Percentiles rank a stretch among this genome's conserved stretches.
These are phyloP conservation scores for Aspergillus fijiensis DNA, from an alignment of 2,329 filamentous ascomycete genomes.

Conservation along the genomic window DNA sequence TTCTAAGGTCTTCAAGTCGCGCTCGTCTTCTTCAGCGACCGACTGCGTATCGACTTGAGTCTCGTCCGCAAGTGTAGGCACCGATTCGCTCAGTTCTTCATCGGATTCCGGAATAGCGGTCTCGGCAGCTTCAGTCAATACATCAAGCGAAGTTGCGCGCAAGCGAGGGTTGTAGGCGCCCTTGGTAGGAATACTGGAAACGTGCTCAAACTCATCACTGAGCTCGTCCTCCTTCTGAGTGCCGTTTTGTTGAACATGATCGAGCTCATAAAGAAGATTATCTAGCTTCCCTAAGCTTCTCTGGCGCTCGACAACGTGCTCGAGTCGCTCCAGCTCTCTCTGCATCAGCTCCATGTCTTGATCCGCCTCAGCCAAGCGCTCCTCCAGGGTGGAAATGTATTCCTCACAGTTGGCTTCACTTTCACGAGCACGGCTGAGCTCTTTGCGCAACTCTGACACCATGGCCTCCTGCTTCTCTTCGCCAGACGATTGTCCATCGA, in stretches of 20 bases:
- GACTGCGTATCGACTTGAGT: conserved; percentile 19
- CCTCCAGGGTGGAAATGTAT: conserved; percentile 95
- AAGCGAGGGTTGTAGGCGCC: conserved; percentile 28
- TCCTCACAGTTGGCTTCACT: conserved; percentile 90
- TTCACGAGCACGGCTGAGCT: conserved; percentile 81
- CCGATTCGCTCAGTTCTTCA: conserved; percentile 39
- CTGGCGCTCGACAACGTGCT: conserved; percentile 93
- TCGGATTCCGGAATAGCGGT: conserved; percentile 49
- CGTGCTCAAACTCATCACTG: conserved; percentile 17
- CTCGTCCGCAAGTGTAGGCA: conserved; percentile 30
- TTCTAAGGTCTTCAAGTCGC: conserved; percentile 39
- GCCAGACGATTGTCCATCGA: conserved; percentile 85
- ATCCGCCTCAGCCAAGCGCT: conserved; percentile 90
- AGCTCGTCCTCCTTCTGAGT: conserved; percentile 26
- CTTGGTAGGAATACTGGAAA: conserved; percentile 16
- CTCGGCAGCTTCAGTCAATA: conserved; percentile 46
- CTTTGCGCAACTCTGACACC: conserved; percentile 83
- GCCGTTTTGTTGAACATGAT: conserved; percentile 64
- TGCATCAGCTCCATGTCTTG: conserved; percentile 97
- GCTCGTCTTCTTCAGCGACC: conserved; percentile 26
- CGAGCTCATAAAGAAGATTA: conserved; percentile 85
- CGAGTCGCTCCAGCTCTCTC: conserved; percentile 87
- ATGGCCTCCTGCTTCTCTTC: conserved; percentile 90
- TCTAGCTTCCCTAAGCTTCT: conserved; percentile 93
- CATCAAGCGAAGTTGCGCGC: conserved; percentile 41